phyloP scores from a whole-genome alignment of 1,284 basidiomycete genomes.

The Coriolopsis trogii region DNA sequence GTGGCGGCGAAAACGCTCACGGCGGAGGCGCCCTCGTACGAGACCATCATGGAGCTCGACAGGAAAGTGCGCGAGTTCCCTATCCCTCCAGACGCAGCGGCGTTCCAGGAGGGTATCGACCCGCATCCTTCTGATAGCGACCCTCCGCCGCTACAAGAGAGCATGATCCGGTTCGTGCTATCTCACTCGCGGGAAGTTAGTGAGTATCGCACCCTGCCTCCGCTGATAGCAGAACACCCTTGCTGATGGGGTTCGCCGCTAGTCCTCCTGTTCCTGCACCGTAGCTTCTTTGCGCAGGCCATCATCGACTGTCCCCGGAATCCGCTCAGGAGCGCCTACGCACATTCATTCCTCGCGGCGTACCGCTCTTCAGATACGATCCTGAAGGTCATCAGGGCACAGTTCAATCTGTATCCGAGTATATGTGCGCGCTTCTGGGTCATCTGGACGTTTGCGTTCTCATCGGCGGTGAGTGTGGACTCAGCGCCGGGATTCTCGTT shows the following conservation, averaged over 20 bases:
- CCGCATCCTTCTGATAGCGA: conserved; percentile 29
- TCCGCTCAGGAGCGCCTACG: conserved; percentile 41
- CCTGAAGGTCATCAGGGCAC: conserved; percentile 36
- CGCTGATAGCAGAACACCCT: too few species aligned
- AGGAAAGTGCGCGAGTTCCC: conserved; percentile 69
- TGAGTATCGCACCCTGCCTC: conserved; percentile 25
- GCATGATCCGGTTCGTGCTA: conserved; percentile 48
- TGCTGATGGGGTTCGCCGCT: not conserved
- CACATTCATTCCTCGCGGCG: conserved; percentile 42
- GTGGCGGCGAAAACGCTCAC: conserved; percentile 66
- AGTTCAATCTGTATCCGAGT: conserved; percentile 30
- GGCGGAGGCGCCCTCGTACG: conserved; percentile 63
- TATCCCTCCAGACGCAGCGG: conserved; percentile 47
- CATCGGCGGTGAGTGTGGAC: conserved; percentile 40
- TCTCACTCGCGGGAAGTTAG: conserved; percentile 42
- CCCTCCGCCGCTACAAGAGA: conserved; percentile 28
- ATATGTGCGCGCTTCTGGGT: conserved; percentile 40
- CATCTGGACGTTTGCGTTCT: conserved; percentile 43
- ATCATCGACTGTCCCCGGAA: conserved; percentile 42
- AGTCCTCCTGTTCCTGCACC: conserved; percentile 45
- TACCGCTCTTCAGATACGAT: conserved; percentile 39
- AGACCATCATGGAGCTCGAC: conserved; percentile 73
- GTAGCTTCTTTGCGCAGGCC: conserved; percentile 44
- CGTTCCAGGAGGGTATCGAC: conserved; percentile 34
- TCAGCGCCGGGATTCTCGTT: too few species aligned